These are phyloP conservation scores for Aspergillus mulundensis DNA, from an alignment of 495 filamentous ascomycete genomes.

Conservation along the genomic window DNA sequence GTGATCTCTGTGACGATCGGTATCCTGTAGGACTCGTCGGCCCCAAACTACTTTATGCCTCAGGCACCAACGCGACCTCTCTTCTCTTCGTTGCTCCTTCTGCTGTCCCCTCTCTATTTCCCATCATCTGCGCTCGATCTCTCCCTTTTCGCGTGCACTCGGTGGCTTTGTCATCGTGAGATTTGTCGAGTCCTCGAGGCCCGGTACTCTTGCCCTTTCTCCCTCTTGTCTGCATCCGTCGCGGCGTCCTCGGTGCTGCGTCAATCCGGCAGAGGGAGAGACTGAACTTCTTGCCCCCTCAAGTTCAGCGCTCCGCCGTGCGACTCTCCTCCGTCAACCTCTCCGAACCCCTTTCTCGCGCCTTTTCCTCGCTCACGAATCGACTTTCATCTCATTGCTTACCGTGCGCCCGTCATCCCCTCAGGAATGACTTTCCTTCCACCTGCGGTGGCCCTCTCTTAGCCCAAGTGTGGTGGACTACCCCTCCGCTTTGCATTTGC, in stretches of 20 bases:
- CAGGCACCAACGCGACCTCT: slow-evolving; percentile 14
- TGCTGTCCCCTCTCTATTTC: slow-evolving; percentile 12
- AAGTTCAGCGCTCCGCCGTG: slow-evolving; percentile 32
- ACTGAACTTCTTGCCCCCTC: slow-evolving; percentile 29
- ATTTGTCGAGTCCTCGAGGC: not conserved
- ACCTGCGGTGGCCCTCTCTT: slow-evolving; percentile 44
- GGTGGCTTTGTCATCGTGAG: slow-evolving; percentile 16
- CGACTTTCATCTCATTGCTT: slow-evolving; percentile 22
- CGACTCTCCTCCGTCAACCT: slow-evolving; percentile 29
- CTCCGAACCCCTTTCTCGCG: slow-evolving; percentile 17
- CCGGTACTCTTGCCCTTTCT: slow-evolving; percentile 3
- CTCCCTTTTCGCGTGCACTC: slow-evolving; percentile 11
- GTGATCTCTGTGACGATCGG: not conserved
- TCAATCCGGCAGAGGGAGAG: slow-evolving; percentile 27
- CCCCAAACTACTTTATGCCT: slow-evolving; percentile 17
- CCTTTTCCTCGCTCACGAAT: slow-evolving; percentile 22
- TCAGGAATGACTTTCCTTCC: slow-evolving; percentile 46
- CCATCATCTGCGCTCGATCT: slow-evolving; percentile 13
- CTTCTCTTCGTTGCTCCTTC: slow-evolving; percentile 12
- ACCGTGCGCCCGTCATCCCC: slow-evolving; percentile 28
- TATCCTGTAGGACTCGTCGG: not conserved
- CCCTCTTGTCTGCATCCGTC: slow-evolving; percentile 29
- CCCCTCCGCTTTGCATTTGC: slow-evolving; percentile 47
- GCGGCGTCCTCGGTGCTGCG: slow-evolving; percentile 32
- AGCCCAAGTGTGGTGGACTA: slow-evolving; percentile 43